Evolutionary conservation across 2,329 filamentous ascomycete species (phyloP), one percentile per base, ranked within the genome.

Genomic region (Fusarium sp.): DNA sequence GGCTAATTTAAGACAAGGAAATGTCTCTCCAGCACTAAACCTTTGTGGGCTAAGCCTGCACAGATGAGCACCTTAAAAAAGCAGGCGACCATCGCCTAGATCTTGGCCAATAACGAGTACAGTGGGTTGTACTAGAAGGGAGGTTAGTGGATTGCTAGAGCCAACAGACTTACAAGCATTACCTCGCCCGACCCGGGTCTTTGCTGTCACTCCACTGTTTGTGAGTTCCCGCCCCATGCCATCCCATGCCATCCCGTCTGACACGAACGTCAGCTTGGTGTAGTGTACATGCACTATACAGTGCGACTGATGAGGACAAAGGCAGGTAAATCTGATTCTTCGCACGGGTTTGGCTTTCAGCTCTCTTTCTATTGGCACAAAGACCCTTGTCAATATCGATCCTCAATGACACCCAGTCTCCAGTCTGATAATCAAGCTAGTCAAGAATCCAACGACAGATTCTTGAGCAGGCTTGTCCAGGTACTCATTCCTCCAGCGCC

Each of bases 151-250:
- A 30, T 26, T 45, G 41, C 59, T 70, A 70, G 51, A 70, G 41
- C 67, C 59, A 70, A 70, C 67, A 70, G 59, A 53, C 45, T 70
- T 69, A 69, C 66, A 70, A 47, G 67, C 51, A 69, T 70, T 50
- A 36, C 10, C 30, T 39, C 39, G 67, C 66, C 67, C 66, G 36
- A 32, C 22, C 39, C 36, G 32, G 56, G 56, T 38, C 44, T 50
- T 58, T 20, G 24, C 32, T 58, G 41, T 36, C 41, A 51, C n/a
- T 48, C 22, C 30, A 51, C n/a, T 59, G 42, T 59, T 38, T 39
- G 35, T 35, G 53, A 38, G 39, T n/a, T 61, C 28, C 58, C 48
- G 36, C 10, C 45, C 58, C 38, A 42, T 56, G 32, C 57, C 38
- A 42, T 55, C 9, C 57, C 47, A 28, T 28, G 28, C 28, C 14